Evolutionary conservation across 345 rosid species (phyloP).

Genomic region (Diplotaxis tenuifolia): DNA sequence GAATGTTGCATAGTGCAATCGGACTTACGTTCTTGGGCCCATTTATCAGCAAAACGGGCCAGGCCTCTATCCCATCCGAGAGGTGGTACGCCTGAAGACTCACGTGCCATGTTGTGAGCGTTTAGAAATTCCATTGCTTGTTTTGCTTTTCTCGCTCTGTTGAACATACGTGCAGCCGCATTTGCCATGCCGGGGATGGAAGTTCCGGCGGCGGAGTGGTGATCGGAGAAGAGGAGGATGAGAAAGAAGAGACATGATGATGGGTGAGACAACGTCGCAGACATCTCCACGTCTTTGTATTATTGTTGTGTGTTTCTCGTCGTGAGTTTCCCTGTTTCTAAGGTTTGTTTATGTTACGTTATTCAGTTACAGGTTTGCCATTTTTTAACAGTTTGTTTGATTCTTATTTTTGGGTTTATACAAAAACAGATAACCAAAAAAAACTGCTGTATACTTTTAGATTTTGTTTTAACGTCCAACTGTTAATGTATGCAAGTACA

Average conservation of each 20-base stretch:
- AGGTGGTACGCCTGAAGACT: conserved; percentile 30
- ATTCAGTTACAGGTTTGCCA: background rate
- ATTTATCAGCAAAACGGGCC: conserved; percentile 33
- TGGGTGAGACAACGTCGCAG: background rate
- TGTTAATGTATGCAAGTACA: background rate
- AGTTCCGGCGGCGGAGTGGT: background rate
- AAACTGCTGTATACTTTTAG: background rate
- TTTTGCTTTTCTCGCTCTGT: conserved; percentile 12
- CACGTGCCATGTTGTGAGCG: conserved; percentile 42
- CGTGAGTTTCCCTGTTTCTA: background rate
- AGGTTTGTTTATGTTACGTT: background rate
- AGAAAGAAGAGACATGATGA: background rate
- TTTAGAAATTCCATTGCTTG: conserved; percentile 28
- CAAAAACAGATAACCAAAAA: background rate
- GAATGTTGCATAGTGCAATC: conserved; percentile 51
- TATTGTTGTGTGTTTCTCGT: background rate
- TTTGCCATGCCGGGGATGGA: background rate
- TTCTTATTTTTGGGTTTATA: background rate
- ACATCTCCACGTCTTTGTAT: conserved; percentile 13
- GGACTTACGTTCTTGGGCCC: conserved; percentile 21
- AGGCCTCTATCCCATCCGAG: conserved; percentile 40
- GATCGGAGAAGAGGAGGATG: background rate
- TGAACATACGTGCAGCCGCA: conserved; percentile 15
- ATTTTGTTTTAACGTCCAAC: background rate
- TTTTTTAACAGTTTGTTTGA: background rate